These are phyloP conservation scores for Cyclaneusma minus DNA, from an alignment of 2,329 filamentous ascomycete species.

Conservation along the genomic window DNA sequence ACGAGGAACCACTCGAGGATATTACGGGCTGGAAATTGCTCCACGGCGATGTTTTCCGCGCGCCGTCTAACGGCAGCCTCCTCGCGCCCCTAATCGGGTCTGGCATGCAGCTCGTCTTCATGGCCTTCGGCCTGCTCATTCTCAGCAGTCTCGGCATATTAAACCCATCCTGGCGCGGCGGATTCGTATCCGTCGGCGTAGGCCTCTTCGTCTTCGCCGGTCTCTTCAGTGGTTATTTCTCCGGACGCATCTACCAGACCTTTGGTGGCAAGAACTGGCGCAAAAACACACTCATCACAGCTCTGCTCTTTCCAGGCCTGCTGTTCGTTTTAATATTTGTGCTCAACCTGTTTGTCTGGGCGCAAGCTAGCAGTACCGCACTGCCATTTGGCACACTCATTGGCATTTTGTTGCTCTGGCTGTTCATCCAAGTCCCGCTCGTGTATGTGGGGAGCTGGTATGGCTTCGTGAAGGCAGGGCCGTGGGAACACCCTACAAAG, in stretches of 20 bases:
- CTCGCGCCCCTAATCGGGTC: slow-evolving; percentile 72
- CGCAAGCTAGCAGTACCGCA: slow-evolving; percentile 74
- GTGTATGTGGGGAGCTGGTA: slow-evolving; percentile 70
- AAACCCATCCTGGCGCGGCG: slow-evolving; percentile 80
- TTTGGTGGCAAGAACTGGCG: slow-evolving; percentile 63
- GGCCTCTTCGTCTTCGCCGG: slow-evolving; percentile 75
- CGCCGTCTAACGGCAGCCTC: slow-evolving; percentile 53
- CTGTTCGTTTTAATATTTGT: slow-evolving; percentile 62
- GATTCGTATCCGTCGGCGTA: slow-evolving; percentile 71
- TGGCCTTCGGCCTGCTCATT: slow-evolving; percentile 56
- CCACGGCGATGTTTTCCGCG: slow-evolving; percentile 75
- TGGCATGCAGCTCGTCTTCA: slow-evolving; percentile 74
- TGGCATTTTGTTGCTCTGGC: slow-evolving; percentile 60
- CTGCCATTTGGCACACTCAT: slow-evolving; percentile 70
- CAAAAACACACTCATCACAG: slow-evolving; percentile 64
- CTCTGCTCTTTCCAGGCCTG: slow-evolving; percentile 63
- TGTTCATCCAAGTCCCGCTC: slow-evolving; percentile 72
- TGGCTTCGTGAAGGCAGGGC: slow-evolving; percentile 48
- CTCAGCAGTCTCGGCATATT: slow-evolving; percentile 63
- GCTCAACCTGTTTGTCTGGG: slow-evolving; percentile 81
- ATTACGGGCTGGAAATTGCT: slow-evolving; percentile 78
- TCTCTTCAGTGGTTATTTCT: slow-evolving; percentile 77
- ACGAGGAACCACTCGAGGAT: slow-evolving; percentile 64
- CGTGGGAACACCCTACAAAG: slow-evolving; percentile 73
- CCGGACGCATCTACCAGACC: slow-evolving; percentile 66